Evolutionary conservation across 352 stramenopile genomes (phyloP), one percentile per base, ranked within the genome.

Genomic region (Pythium biforme): DNA sequence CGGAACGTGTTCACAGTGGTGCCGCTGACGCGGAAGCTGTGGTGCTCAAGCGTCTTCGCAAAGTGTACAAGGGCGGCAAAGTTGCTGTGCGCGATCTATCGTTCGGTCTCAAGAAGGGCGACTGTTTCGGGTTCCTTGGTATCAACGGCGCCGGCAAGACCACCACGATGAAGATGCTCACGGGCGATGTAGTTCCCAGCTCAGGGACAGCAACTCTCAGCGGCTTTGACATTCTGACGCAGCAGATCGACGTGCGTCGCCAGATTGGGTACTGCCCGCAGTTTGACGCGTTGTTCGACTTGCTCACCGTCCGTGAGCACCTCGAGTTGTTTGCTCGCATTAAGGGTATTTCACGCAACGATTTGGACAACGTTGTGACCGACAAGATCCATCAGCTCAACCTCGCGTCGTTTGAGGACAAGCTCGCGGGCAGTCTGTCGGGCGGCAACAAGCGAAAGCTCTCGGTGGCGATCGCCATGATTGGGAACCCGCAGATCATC

Each of bases 161-260:
- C 9, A 98, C 95, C 23, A 97, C 94, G 8, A 96, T 98, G 75
- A 97, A 96, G 62, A 97, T 98, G 78, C 70, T 99, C n/a, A 97
- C 87, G 10, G 90, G 90, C 25, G 85, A 97, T 49, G 76, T 93
- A 26, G 43, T 91, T 22, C 80, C 83, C 0, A 88, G 67, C 0
- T 70, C 70, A 10, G 84, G 84, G 0, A 68, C 66, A 0, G 84
- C 74, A 1, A 79, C 77, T 9, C 74, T 94, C 25, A 69, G 73
- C 12, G 84, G 84, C 12, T 89, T 89, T n/a, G 80, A 92, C 31
- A 89, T 92, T 29, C 55, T 90, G 1, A 88, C 74, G 19, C 75
- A 94, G 55, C 82, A 90, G 57, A 76, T 87, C 10, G 74, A 90
- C 29, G 78, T 90, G 39, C 77, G 78, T 19, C 78, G 88, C 25